Evolutionary conservation across 1,284 basidiomycete species (phyloP).

Genomic region (Sparassis latifolia): DNA sequence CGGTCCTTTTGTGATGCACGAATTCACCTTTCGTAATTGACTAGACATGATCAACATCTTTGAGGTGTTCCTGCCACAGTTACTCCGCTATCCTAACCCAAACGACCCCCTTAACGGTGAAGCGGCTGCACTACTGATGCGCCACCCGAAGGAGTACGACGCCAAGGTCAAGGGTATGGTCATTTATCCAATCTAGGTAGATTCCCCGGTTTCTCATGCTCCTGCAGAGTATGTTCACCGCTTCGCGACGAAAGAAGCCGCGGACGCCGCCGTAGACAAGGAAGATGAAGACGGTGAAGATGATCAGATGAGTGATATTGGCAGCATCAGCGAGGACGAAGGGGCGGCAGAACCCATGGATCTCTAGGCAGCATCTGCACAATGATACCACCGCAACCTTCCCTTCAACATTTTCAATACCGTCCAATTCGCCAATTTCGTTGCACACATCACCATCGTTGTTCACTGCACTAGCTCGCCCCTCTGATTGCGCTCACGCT

Average conservation of each 20-base stretch:
- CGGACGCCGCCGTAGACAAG: slow-evolving; percentile 56
- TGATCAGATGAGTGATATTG: slow-evolving; percentile 89
- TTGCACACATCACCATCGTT: slow-evolving; percentile 2
- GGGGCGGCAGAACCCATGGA: slow-evolving; percentile 11
- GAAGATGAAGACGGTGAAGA: slow-evolving; percentile 69
- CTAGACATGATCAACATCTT: slow-evolving; percentile 99
- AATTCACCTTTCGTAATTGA: slow-evolving; percentile 1
- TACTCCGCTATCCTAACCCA: slow-evolving; percentile 95
- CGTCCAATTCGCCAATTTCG: slow-evolving; percentile 6
- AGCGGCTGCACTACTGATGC: slow-evolving; percentile 93
- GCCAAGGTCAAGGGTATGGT: slow-evolving; percentile 78
- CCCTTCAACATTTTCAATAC: background rate
- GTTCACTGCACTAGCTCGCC: background rate
- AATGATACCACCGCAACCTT: background rate
- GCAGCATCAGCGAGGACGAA: slow-evolving; percentile 80
- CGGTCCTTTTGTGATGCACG: no score
- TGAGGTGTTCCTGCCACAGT: slow-evolving; percentile 95
- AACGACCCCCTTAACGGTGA: slow-evolving; percentile 97
- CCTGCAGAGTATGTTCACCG: slow-evolving; percentile 76
- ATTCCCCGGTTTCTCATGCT: background rate
- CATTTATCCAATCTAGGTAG: background rate
- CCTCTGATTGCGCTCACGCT: background rate
- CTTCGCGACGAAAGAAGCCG: slow-evolving; percentile 77
- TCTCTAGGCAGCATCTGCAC: slow-evolving; percentile 5
- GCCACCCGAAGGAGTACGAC: slow-evolving; percentile 93